A percentile compares a stretch with the other conserved stretches of the same genome.
Evolutionary conservation across 2,329 filamentous ascomycete species (phyloP).

Genomic region (Metarhizium rileyi): DNA sequence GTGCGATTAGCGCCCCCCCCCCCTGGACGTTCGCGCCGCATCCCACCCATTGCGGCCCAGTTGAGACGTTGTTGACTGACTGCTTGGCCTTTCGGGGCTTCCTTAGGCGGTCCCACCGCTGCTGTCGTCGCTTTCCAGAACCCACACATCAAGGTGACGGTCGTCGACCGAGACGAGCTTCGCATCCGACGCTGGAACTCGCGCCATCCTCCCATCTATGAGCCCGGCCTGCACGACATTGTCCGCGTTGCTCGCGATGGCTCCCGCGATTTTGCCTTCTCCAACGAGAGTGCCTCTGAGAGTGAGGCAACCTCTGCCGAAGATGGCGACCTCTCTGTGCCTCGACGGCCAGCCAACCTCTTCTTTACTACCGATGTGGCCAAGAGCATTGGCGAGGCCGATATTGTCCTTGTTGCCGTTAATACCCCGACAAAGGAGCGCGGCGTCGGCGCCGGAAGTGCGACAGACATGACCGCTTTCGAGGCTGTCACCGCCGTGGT

Average conservation of each 20-base stretch:
- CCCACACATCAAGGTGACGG: slow-evolving; percentile 58
- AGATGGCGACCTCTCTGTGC: slow-evolving; percentile 23
- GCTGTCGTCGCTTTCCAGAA: slow-evolving; percentile 67
- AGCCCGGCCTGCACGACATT: slow-evolving; percentile 60
- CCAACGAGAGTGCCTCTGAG: slow-evolving; percentile 25
- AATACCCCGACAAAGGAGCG: slow-evolving; percentile 70
- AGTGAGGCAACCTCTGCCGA: slow-evolving; percentile 21
- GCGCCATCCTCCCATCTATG: slow-evolving; percentile 62
- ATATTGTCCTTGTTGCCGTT: slow-evolving; percentile 66
- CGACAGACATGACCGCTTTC: slow-evolving; percentile 63
- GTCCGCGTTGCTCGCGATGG: slow-evolving; percentile 56
- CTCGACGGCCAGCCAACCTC: slow-evolving; percentile 51
- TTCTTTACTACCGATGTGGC: slow-evolving; percentile 63
- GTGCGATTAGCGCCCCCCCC: too few relatives aligned
- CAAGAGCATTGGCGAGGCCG: slow-evolving; percentile 52
- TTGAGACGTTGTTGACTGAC: not conserved
- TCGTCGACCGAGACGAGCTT: slow-evolving; percentile 59
- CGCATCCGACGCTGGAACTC: slow-evolving; percentile 69
- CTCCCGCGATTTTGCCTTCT: slow-evolving; percentile 32
- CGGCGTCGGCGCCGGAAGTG: slow-evolving; percentile 59
- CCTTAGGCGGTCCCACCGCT: slow-evolving; percentile 60
- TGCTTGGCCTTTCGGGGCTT: not conserved
- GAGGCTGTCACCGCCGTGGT: slow-evolving; percentile 61
- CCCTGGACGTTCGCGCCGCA: not conserved
- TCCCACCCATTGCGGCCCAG: not conserved